Evolutionary conservation across 768 basidiomycete genomes (phyloP), one percentile per base, ranked within the genome.

Genomic region (Asterophora lycoperdoides): DNA sequence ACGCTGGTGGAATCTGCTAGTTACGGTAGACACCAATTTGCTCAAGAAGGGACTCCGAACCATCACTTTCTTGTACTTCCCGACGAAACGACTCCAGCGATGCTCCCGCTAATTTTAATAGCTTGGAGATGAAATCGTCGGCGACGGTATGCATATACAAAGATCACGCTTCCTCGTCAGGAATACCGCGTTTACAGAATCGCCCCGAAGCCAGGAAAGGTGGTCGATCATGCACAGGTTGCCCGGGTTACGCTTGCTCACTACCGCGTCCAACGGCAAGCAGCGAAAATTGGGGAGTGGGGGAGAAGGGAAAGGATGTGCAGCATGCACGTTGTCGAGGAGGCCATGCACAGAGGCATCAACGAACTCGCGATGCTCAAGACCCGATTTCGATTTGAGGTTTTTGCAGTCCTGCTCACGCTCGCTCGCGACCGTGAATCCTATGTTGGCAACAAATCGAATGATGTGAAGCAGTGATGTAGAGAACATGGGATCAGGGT

Each of bases 141-240:
- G 3, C 6, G 23, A 6, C 23, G 6, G 23, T 23, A 23, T 23
- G 23, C 36, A 52, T 50, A 68, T 63, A 48, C 68, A 67, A 0
- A 20, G 8, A 4, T 68, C 68, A 40, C n/a, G 58, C 64, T 51
- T 68, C 58, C 8, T 28, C 9, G 14, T 68, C 59, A 10, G 64
- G 56, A 36, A 71, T 65, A 11, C 62, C 58, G 38, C 59, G 38
- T 67, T 67, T 15, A 67, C 62, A 1, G 63, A 65, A 2, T 15
- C 20, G 17, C 55, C 54, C 11, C 43, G 28, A 11, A 62, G 67
- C 62, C 62, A 65, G 1, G 66, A 67, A 1, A 67, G 58, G 35
- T 66, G 65, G 29, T 63, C 54, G 33, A 66, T 63, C 1, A 55
- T 17, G 15, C 63, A 51, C 17, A 55, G 49, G 50, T 68, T 64